phyloP scores from a whole-genome alignment of 352 stramenopile genomes.

The Phytophthora uliginosa region DNA sequence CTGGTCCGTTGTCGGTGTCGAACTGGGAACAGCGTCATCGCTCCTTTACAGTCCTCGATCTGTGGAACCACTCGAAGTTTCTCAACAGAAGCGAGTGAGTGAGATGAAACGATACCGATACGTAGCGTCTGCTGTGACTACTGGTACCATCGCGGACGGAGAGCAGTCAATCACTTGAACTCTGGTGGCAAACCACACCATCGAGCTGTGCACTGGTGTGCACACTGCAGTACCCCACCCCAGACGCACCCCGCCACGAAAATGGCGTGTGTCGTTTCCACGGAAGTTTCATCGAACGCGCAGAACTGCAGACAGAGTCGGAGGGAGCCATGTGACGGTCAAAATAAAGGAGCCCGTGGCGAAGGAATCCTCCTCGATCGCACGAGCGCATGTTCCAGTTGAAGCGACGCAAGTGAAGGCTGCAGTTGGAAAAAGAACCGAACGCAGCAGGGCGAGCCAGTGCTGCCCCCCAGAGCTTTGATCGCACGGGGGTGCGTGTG shows the following conservation, averaged over 20 bases:
- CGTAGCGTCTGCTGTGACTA: not conserved
- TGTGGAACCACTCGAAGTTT: not conserved
- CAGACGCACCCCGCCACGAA: not conserved
- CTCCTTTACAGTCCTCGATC: not conserved
- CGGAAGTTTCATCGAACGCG: conserved; percentile 38
- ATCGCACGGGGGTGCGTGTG: not conserved
- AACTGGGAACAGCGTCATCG: too few relatives aligned
- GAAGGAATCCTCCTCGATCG: conserved; percentile 9
- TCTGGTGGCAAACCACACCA: too few relatives aligned
- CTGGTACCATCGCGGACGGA: too few relatives aligned
- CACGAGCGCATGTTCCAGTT: conserved; percentile 30
- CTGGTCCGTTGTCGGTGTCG: not conserved
- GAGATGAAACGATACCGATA: not conserved
- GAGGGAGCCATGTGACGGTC: conserved; percentile 12
- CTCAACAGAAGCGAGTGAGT: too few relatives aligned
- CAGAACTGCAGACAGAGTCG: conserved; percentile 26
- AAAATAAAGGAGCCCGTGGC: conserved; percentile 33
- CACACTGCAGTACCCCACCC: not conserved
- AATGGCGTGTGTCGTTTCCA: conserved; percentile 23
- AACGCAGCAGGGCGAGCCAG: conserved; percentile 13
- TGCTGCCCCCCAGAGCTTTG: conserved; percentile 5
- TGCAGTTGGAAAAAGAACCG: conserved; percentile 20
- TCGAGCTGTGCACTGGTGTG: not conserved
- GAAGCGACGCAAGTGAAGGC: conserved; percentile 8
- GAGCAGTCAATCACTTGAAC: too few relatives aligned